These are phyloP conservation scores for Parafenestella ontariensis DNA, from an alignment of 2,329 filamentous ascomycete species.

Conservation along the genomic window DNA sequence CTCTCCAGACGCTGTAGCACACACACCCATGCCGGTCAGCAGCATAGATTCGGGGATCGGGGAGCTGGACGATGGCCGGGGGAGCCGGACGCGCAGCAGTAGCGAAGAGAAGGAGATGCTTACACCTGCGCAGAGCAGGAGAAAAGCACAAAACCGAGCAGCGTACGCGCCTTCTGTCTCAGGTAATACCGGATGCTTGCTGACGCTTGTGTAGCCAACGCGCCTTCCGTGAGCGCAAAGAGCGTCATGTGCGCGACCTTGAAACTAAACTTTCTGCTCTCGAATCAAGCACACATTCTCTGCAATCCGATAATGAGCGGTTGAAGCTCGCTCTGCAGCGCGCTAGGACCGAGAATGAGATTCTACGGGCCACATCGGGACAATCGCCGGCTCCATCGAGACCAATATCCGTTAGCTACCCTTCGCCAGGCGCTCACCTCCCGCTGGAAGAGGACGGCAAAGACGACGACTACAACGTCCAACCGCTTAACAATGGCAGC, in stretches of 20 bases:
- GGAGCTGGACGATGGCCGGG: slow-evolving; percentile 47
- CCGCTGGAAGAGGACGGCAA: slow-evolving; percentile 23
- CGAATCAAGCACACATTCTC: slow-evolving; percentile 73
- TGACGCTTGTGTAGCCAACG: slow-evolving; percentile 71
- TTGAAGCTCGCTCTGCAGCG: slow-evolving; percentile 84
- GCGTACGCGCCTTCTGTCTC: slow-evolving; percentile 62
- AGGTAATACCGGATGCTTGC: slow-evolving; percentile 1
- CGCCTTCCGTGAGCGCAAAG: slow-evolving; percentile 94
- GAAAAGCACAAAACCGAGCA: slow-evolving; percentile 76
- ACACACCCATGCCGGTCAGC: slow-evolving; percentile 43
- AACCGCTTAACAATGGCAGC: slow-evolving; percentile 36
- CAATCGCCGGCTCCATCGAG: slow-evolving; percentile 52
- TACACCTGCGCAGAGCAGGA: slow-evolving; percentile 59
- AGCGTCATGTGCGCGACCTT: slow-evolving; percentile 90
- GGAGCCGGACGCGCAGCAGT: slow-evolving; percentile 49
- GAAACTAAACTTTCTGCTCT: slow-evolving; percentile 83
- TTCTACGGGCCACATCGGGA: slow-evolving; percentile 78
- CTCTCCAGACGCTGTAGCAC: slow-evolving; percentile 40
- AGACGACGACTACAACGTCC: slow-evolving; percentile 39
- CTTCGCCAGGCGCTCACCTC: slow-evolving; percentile 47
- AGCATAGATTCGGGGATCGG: slow-evolving; percentile 54
- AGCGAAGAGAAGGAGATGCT: slow-evolving; percentile 57
- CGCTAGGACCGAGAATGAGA: slow-evolving; percentile 89
- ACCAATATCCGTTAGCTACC: slow-evolving; percentile 45
- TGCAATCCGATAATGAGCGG: slow-evolving; percentile 84